A percentile compares a stretch with the other conserved stretches of the same genome.
phyloP scores from a whole-genome alignment of 805 yeast genomes.

The Lipomyces oligophaga region DNA sequence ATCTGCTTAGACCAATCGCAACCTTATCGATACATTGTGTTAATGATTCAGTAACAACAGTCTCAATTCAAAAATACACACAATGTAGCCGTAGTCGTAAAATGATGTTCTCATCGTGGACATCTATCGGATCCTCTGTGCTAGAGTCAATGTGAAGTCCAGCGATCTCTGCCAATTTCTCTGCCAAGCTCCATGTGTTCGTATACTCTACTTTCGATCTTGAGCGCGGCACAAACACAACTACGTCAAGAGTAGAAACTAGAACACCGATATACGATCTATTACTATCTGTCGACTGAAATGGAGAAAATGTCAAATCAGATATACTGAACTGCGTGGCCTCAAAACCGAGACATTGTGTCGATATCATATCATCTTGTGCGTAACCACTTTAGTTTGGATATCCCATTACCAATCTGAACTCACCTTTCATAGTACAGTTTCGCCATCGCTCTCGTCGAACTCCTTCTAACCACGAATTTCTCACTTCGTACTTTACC shows the following conservation, averaged over 20 bases:
- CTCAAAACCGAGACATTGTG: no score
- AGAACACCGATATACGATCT: no score
- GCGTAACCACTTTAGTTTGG: no score
- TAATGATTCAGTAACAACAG: background rate
- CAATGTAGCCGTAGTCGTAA: background rate
- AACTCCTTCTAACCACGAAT: constrained; percentile 1
- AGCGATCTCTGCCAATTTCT: background rate
- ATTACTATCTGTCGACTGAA: no score
- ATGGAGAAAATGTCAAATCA: no score
- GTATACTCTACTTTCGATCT: no score
- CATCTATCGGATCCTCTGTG: constrained; percentile 4
- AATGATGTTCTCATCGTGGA: constrained; percentile 17
- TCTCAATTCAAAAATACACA: background rate
- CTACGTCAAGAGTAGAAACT: no score
- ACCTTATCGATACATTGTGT: constrained; percentile 1
- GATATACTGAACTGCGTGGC: no score
- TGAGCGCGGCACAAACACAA: no score
- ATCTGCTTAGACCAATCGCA: constrained; percentile 17
- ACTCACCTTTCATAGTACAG: background rate
- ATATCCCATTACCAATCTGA: background rate
- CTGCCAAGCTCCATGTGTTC: no score
- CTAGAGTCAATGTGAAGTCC: background rate
- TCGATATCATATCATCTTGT: no score
- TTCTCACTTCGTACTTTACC: constrained; percentile 1
- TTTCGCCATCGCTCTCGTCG: background rate